Base-by-base conservation (phyloP, 2,329 filamentous ascomycete species). In the Curvularia hawaiiensis region DNA sequence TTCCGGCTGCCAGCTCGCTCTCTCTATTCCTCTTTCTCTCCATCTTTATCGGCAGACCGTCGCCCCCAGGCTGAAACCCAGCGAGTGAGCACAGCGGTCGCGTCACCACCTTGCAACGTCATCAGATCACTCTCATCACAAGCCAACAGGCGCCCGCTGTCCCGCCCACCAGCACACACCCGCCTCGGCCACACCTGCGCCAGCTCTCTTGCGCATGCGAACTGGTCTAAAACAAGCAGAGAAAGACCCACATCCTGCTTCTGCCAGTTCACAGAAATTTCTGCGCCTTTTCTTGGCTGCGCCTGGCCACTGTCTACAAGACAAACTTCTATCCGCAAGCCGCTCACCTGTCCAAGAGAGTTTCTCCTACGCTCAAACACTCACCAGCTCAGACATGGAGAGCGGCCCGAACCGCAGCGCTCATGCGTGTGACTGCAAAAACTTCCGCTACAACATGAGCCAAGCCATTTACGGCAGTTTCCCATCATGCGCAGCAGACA, bases 81-180 rank as follows among this genome's bases (percentile, higher is more conserved):
- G 48, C 51, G 58, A 55, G 50, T 59, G 45, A 63, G 61, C 64
- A 54, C 65, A 60, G 61, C 60, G 61, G 63, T 49, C 44, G 50
- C 47, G 47, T 54, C 56, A 60, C 40, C 26, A 35, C 31, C 41
- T 44, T 59, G 47, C 67, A 62, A 69, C 70, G 69, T 73, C 71
- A 72, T 69, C 61, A 58, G 43, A 65, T 72, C 65, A 72, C 68
- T 30, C 26, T 20, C 60, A 58, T 50, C 54, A 60, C 53, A 51
- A 60, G 52, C 61, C 55, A 63, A 58, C 67, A 71, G 68, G 66
- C 71, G 67, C 62, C 69, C 65, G 67, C 62, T 57, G 63, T 52
- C 51, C 30, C 46, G n/a, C n/a, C 46, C 31, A 31, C 18, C 43
- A 49, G 33, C 54, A 35, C 28, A 49, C 50, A 28, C n/a, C 33